Evolutionary conservation across 2,329 filamentous ascomycete species (phyloP), one percentile per base, ranked within the genome.

Genomic region (Allantophomopsis lycopodina): DNA sequence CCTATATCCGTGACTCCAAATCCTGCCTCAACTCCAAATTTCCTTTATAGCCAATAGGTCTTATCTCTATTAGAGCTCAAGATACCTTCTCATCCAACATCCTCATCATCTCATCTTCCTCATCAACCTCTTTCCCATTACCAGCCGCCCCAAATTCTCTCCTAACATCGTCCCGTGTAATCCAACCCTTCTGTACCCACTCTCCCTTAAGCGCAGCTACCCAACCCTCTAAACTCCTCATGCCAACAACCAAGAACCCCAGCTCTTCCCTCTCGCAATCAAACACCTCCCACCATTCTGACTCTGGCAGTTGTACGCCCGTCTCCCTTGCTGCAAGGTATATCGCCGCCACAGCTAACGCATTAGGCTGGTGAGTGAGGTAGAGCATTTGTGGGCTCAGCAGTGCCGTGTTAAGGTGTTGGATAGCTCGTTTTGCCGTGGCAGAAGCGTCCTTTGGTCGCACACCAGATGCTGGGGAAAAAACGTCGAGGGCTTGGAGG

Each of bases 241-340:
- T 74, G 0, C 72, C 87, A 10, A 95, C 84, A 3, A 94, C 87
- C 42, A 96, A 60, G 50, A 96, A 96, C 0, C 91, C 91, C 30
- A 98, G 67, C 56, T 94, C 87, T 64, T 98, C 91, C 38, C 91
- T 71, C 52, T 95, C 88, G 7, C 91, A 84, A 59, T 98, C 91
- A 57, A 96, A 96, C 0, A 96, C 85, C 59, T 95, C 88, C 91
- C 91, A 98, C 91, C 91, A 98, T 46, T 85, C 79, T 36, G 73
- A 75, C 46, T 83, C 82, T 0, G 89, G 86, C 61, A 95, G 69
- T 57, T 84, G 87, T 11, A 83, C 74, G 0, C 72, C 78, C 1
- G 74, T 58, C 48, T 96, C 87, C 35, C 79, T 72, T 1, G 86
- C 83, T 0, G 89, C 84, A n/a, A 86, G 74, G 56, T 96, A 98